These are phyloP conservation scores for Rosa persica DNA, from an alignment of 306 rosid genomes.

Conservation along the genomic window DNA sequence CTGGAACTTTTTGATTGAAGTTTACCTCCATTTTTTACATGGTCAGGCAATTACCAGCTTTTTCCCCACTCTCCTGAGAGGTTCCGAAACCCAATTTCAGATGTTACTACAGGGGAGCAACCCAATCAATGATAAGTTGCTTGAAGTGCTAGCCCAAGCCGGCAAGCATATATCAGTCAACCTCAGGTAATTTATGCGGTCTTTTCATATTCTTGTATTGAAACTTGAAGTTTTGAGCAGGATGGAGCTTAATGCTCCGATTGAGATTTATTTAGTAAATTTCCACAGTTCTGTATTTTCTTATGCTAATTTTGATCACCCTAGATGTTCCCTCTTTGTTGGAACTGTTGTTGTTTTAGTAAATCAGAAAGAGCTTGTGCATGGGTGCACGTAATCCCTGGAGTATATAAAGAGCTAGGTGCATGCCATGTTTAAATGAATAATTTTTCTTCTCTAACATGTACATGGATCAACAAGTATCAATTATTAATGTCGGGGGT, in stretches of 20 bases:
- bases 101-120: conserved; percentile 52
- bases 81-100: conserved; percentile 60
- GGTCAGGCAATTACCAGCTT: conserved; percentile 61
- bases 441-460: background rate
- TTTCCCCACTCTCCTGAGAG: conserved; percentile 76
- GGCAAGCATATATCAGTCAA: conserved; percentile 57
- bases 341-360: background rate
- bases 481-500: too few species aligned
- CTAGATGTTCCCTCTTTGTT: background rate
- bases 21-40: conserved; percentile 29
- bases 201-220: conserved; percentile 3
- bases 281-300: background rate
- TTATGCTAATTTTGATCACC: background rate
- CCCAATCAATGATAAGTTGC: conserved; percentile 58
- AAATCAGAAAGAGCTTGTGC: background rate
- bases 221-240: background rate
- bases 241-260: background rate
- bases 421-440: background rate
- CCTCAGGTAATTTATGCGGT: conserved; percentile 53
- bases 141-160: conserved; percentile 67
- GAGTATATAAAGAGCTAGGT: background rate
- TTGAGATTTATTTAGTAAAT: background rate
- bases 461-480: background rate
- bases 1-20: conserved; percentile 16
- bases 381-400: background rate